Base-by-base conservation (phyloP, 495 filamentous ascomycete genomes). In the Penicillium odoratum region DNA sequence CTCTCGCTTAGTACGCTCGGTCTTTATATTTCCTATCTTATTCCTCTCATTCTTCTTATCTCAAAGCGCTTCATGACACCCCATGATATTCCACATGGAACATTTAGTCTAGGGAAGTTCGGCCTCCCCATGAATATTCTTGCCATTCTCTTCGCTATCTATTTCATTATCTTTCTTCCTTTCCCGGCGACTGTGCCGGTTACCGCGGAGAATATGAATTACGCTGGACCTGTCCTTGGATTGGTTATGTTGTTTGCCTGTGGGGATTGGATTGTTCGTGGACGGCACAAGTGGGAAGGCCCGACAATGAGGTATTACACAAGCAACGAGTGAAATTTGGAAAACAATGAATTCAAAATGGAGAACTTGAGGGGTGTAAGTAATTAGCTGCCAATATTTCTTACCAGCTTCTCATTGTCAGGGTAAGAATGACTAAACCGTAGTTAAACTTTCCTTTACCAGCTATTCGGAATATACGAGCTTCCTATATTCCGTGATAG, bases 171-270 rank as follows among this genome's bases (percentile, higher is more conserved):
- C 40, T 78, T 78, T 60, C 54, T 75, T 56, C 77, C 76, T 7
- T 81, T 81, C 55, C 80, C 80, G 3, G 47, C 73, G 0, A 64
- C 61, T 26, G 5, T 70, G 31, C 77, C 77, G 1, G 77, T 77
- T 16, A 74, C 69, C 4, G 68, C 63, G 16, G 63, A 67, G 36
- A 77, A 72, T 30, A 79, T 79, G 76, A 79, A 79, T 55, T 79
- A 78, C 62, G 68, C 69, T 16, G 69, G 76, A 3, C 68, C 77
- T 10, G 74, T 81, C 21, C 69, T 77, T 47, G 75, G 66, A 3
- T 64, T 65, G 18, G 72, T 76, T 33, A 61, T 78, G 48, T 10
- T 72, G 2, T 77, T 80, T 53, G 70, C 71, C 4, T 60, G 69
- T 40, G 59, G 60, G 3, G 74, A 75, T 60, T 82, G 76, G 68